Conservation (phyloP, 2,329 filamentous ascomycete species). For the Karstenula rhodostoma region DNA sequence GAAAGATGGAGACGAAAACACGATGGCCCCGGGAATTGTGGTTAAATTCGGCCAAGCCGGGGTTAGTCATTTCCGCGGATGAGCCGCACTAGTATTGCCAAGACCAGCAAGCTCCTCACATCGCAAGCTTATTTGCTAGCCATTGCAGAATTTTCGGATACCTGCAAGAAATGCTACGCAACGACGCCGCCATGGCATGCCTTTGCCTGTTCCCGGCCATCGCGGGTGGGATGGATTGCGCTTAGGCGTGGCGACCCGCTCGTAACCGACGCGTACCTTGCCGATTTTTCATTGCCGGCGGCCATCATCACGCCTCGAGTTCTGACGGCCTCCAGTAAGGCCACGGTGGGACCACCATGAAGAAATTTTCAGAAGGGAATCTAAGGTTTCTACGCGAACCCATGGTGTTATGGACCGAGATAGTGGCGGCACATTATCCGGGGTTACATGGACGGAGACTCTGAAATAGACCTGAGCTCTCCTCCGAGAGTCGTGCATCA, state of each 20-base stretch:
- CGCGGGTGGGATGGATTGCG: constrained; percentile 8
- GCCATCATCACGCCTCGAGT: constrained; percentile 1
- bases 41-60: constrained; percentile 24
- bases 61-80: constrained; percentile 23
- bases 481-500: not conserved
- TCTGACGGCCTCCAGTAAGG: constrained; percentile 12
- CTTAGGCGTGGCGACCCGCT: constrained; percentile 27
- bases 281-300: constrained; percentile 30
- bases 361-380: constrained; percentile 23
- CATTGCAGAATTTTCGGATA: constrained; percentile 38
- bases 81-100: constrained; percentile 34
- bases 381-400: not conserved
- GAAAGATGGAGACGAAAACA: constrained; percentile 4
- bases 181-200: constrained; percentile 21
- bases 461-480: constrained; percentile 16
- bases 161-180: constrained; percentile 15
- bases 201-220: constrained; percentile 13
- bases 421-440: constrained; percentile 11
- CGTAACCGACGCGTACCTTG: constrained; percentile 33
- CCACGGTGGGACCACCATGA: constrained; percentile 38
- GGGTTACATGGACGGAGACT: constrained; percentile 1
- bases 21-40: constrained; percentile 4
- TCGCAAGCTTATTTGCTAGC: constrained; percentile 25
- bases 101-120: constrained; percentile 22
- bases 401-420: constrained; percentile 16